Base-by-base conservation (phyloP, 2,329 filamentous ascomycete genomes). In the Magnaporthiopsis incrustans region DNA sequence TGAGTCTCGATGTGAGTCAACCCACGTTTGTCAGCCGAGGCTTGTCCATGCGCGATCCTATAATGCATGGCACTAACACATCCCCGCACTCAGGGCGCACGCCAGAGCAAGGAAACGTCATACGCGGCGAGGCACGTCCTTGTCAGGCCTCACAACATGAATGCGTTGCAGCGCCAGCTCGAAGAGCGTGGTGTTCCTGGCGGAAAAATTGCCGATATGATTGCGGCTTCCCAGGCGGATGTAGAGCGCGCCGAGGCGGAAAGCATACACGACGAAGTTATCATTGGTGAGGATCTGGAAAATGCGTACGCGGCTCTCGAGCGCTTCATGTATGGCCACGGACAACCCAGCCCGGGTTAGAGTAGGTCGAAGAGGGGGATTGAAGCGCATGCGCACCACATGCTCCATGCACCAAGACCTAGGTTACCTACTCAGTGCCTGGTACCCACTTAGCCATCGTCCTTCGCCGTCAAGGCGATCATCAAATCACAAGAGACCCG, bases 121-220 rank as follows among this genome's bases (percentile, higher is more conserved):
- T 86, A 84, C 64, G 71, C 77, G 33, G 85, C 83, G 2, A 81
- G 84, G 7, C 82, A 81, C 67, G 73, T 88, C 63, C 80, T 85
- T 66, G 69, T 88, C 66, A 75, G 77, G 38, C 78, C 82, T 2
- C 74, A 82, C 0, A 72, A 69, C 57, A 63, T 74, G 26, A 74
- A 76, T 30, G 72, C 71, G 4, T 68, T 81, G 12, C 75, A 78
- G 66, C 63, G 69, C 57, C 75, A 80, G 38, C 68, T 86, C 62
- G 75, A 78, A 50, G 74, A 74, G 3, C 70, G 76, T 57, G 77
- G 73, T 4, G 75, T 78, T 18, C 73, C 74, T n/a, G 78, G 82
- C 56, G 80, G 82, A 11, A 77, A 77, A 25, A 75, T 85, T 12
- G 70, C 79, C 65, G 76, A 77, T 68, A 71, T 77, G 44, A 70